These are phyloP conservation scores for Aureobasidium sp. DNA, from an alignment of 2,329 filamentous ascomycete species.

Conservation along the genomic window DNA sequence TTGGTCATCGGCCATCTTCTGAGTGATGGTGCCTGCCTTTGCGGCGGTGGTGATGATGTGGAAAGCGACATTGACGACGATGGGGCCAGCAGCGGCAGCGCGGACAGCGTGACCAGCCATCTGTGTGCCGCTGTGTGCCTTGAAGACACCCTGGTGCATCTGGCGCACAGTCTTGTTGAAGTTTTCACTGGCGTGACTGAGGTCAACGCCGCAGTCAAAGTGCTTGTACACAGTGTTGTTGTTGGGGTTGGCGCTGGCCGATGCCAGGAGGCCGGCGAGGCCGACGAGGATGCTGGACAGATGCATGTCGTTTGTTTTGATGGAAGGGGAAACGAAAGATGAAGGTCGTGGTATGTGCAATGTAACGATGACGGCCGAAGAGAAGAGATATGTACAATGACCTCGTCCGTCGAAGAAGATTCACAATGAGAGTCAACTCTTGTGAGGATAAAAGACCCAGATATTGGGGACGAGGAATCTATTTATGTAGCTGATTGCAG, in stretches of 20 bases:
- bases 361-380: constrained; percentile 10
- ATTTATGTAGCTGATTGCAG: constrained; percentile 11
- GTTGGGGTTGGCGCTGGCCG: constrained; percentile 6
- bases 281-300: constrained; percentile 3
- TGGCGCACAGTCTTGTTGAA: constrained; percentile 30
- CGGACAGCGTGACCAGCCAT: constrained; percentile 18
- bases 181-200: constrained; percentile 27
- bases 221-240: constrained; percentile 16
- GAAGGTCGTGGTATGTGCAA: constrained; percentile 3
- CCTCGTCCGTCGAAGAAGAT: constrained; percentile 1
- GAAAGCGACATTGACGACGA: constrained; percentile 35
- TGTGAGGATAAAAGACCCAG: constrained; percentile 6
- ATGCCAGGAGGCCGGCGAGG: constrained; percentile 13
- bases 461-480: constrained; percentile 9
- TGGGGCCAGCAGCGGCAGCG: constrained; percentile 17
- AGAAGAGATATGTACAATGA: constrained; percentile 10
- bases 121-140: constrained; percentile 19
- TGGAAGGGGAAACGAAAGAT: background rate
- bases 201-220: constrained; percentile 36
- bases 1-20: constrained; percentile 32
- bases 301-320: constrained; percentile 14
- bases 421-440: constrained; percentile 9
- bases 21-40: constrained; percentile 30
- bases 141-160: constrained; percentile 23
- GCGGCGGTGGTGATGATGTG: constrained; percentile 35